Base-by-base conservation (phyloP, 1,284 basidiomycete species). In the Caloboletus firmus region DNA sequence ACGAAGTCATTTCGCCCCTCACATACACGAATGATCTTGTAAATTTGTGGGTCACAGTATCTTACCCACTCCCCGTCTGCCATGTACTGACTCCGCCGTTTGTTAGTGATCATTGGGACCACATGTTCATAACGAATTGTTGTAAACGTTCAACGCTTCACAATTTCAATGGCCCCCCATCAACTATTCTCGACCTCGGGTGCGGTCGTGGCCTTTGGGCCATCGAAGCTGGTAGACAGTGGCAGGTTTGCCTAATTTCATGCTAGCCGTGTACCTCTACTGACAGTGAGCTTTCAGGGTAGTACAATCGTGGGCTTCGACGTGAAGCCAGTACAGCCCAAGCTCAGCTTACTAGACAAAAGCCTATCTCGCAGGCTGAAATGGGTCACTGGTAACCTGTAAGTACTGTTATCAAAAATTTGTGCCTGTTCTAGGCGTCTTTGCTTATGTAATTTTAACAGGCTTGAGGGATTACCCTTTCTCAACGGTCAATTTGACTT, bases 151-250 rank as follows among this genome's bases (percentile, higher is more conserved):
- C 86, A 37, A 82, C 86, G 1, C 74, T 84, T 55, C 76, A 83
- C 60, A 71, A 76, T 41, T 82, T 84, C 46, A 70, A 76, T 5
- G 64, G 62, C 0, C 79, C 81, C 17, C 87, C 87, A 0, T 45
- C 62, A 1, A 70, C 74, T 6, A 76, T 88, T 0, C 78, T 91
- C 10, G 88, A 90, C 64, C 73, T 95, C 24, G 93, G 92, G 0
- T 93, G 89, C 64, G 92, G 93, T 5, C 83, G 82, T 53, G 93
- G 93, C 0, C 79, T 83, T 50, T 90, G 88, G 87, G 77, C 79
- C 11, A 75, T 90, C 39, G 80, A 84, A 54, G 85, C 85, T 8
- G 86, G 83, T 3, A 81, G 76, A 59, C 68, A 74, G 48, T 90
- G 86, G 85, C 74, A 75, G 65, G 88, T 85, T 52, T 49, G 81